Evolutionary conservation across 1,139 yeast genomes (phyloP), one percentile per base, ranked within the genome.

Genomic region (Candida sanyaensis): DNA sequence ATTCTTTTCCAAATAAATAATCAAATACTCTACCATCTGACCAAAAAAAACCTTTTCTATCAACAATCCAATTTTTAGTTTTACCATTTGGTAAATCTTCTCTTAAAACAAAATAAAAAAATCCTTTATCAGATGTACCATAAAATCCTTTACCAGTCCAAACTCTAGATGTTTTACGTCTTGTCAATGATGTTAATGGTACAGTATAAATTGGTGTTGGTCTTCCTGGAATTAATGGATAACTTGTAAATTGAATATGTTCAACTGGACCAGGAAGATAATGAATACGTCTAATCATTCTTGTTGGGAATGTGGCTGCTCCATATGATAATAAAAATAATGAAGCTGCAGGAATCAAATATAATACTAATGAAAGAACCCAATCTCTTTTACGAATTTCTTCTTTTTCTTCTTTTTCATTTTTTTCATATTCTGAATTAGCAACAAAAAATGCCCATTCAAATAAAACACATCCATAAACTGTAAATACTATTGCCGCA

Each of bases 141-240:
- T 89, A 89, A 60, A 87, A 86, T 2, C 96, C 96, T 53, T 84
- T 84, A 13, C 92, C 93, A 0, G 96, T 87, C 84, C 91, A 89
- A 1, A 88, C 83, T 56, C 87, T 79, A 8, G 90, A 76, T 51
- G 80, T 77, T 51, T 78, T 80, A 47, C 84, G 83, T 51, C 92
- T 75, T 21, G 70, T 68, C 44, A 88, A 57, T 44, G 74, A 68
- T 36, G 72, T 75, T 44, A 88, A 62, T 1, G 93, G 92, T 30
- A 87, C 71, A 0, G 90, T 84, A 50, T 80, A 75, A 8, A 86
- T 84, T 0, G 96, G 96, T 0, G 93, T 85, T 1, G 95, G 84
- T 46, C 82, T 69, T 4, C 90, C 88, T 0, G 96, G 96, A 12
- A 88, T 56, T 48, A 85, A 60, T 1, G 96, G 91, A 63, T 88